A percentile compares a stretch with the other conserved stretches of the same genome.
phyloP scores from a whole-genome alignment of 2,329 filamentous ascomycete genomes.

The Myotisia sp. region DNA sequence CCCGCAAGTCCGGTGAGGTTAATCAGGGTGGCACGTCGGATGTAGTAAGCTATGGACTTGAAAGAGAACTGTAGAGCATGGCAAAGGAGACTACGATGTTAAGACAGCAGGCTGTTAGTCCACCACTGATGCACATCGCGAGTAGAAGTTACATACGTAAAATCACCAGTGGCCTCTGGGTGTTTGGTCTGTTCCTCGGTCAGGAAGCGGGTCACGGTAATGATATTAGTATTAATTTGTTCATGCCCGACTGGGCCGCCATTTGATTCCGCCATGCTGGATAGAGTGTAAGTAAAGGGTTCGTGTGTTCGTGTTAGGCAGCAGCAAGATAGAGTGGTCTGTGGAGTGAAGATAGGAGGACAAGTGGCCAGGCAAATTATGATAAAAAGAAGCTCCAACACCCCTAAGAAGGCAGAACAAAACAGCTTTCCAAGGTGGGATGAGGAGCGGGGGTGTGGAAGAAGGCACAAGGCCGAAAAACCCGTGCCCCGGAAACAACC shows the following conservation, averaged over 20 bases:
- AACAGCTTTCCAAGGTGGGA: too few relatives aligned
- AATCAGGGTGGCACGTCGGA: constrained; percentile 85
- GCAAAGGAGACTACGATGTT: constrained; percentile 59
- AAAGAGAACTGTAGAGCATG: constrained; percentile 98
- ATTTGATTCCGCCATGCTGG: constrained; percentile 27
- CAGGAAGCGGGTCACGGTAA: constrained; percentile 88
- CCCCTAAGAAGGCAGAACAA: neutral
- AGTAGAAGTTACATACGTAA: constrained; percentile 54
- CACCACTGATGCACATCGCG: neutral
- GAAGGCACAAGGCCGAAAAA: too few relatives aligned
- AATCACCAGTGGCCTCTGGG: constrained; percentile 91
- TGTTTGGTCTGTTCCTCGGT: constrained; percentile 92
- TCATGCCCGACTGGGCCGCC: constrained; percentile 47
- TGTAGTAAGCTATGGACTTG: constrained; percentile 99
- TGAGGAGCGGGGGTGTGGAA: too few relatives aligned
- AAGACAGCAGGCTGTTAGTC: constrained; percentile 6
- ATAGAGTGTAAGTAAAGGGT: constrained; percentile 6
- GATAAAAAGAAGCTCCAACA: too few relatives aligned
- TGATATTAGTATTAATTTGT: constrained; percentile 87
- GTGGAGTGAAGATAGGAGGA: neutral
- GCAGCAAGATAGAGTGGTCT: too few relatives aligned
- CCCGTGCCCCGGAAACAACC: too few relatives aligned
- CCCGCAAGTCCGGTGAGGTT: constrained; percentile 91
- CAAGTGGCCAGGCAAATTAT: neutral
- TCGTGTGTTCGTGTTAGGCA: too few relatives aligned